These are phyloP conservation scores for Grifola frondosa DNA, from an alignment of 1,284 basidiomycete species.

Conservation along the genomic window DNA sequence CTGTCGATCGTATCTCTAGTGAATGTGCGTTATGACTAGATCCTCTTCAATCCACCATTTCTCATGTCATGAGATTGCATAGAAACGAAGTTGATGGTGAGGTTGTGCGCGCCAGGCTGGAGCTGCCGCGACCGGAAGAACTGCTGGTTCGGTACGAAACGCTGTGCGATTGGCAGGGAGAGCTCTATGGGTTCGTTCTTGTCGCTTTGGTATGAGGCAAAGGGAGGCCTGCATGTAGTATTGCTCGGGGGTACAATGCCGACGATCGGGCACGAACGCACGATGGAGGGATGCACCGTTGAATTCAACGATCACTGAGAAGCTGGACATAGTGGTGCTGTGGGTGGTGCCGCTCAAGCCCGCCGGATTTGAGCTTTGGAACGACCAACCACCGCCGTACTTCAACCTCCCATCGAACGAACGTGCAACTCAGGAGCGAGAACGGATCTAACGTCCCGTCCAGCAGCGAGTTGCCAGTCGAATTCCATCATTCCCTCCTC, in stretches of 20 bases:
- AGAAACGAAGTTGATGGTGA: slow-evolving; percentile 42
- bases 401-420: slow-evolving; percentile 3
- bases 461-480: too few species aligned
- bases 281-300: background rate
- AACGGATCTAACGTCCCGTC: too few species aligned
- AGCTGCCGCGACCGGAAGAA: slow-evolving; percentile 39
- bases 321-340: background rate
- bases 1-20: too few species aligned
- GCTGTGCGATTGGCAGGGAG: slow-evolving; percentile 34
- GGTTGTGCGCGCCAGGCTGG: slow-evolving; percentile 31
- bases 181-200: slow-evolving; percentile 30
- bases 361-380: background rate
- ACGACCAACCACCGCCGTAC: slow-evolving; percentile 2
- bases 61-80: too few species aligned
- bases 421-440: too few species aligned
- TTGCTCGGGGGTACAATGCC: slow-evolving; percentile 43
- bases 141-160: slow-evolving; percentile 38
- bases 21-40: too few species aligned
- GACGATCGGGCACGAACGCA: slow-evolving; percentile 23
- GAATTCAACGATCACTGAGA: slow-evolving; percentile 1
- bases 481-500: too few species aligned
- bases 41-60: too few species aligned
- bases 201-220: slow-evolving; percentile 40
- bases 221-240: background rate
- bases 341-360: slow-evolving; percentile 1